Conservation (phyloP, 2,329 filamentous ascomycete species). For the Penicillium sp. region DNA sequence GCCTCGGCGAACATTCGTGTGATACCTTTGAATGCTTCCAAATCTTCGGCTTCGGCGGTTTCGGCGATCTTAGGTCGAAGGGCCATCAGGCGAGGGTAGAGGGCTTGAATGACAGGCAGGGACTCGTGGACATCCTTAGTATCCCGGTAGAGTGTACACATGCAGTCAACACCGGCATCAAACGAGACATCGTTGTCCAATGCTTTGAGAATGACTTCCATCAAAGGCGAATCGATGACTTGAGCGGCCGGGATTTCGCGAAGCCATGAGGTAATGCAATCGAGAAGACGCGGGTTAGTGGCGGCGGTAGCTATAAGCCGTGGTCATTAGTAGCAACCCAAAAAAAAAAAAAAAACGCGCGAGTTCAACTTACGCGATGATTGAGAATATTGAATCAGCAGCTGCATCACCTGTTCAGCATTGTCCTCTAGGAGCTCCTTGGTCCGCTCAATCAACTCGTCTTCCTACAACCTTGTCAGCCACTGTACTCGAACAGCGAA, state of each 20-base stretch:
- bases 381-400: constrained; percentile 88
- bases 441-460: constrained; percentile 85
- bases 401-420: constrained; percentile 79
- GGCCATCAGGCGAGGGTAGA: constrained; percentile 79
- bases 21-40: constrained; percentile 82
- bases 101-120: constrained; percentile 74
- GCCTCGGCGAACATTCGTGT: constrained; percentile 91
- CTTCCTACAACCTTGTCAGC: constrained; percentile 67
- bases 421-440: constrained; percentile 90
- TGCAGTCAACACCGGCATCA: constrained; percentile 85
- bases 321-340: constrained; percentile 24
- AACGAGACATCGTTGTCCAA: constrained; percentile 76
- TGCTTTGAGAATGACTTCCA: constrained; percentile 78
- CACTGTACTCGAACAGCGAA: constrained; percentile 45
- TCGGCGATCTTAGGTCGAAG: constrained; percentile 76
- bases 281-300: constrained; percentile 85
- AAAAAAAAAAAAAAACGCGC: background rate
- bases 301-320: constrained; percentile 68
- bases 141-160: constrained; percentile 89
- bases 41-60: constrained; percentile 77
- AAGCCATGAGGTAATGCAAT: constrained; percentile 96
- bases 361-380: constrained; percentile 69
- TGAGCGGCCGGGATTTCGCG: constrained; percentile 84
- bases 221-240: constrained; percentile 81
- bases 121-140: constrained; percentile 93